A percentile compares a stretch with the other conserved stretches of the same genome.
These are phyloP conservation scores for Neurospora sublineolata DNA, from an alignment of 495 filamentous ascomycete genomes.

Conservation along the genomic window DNA sequence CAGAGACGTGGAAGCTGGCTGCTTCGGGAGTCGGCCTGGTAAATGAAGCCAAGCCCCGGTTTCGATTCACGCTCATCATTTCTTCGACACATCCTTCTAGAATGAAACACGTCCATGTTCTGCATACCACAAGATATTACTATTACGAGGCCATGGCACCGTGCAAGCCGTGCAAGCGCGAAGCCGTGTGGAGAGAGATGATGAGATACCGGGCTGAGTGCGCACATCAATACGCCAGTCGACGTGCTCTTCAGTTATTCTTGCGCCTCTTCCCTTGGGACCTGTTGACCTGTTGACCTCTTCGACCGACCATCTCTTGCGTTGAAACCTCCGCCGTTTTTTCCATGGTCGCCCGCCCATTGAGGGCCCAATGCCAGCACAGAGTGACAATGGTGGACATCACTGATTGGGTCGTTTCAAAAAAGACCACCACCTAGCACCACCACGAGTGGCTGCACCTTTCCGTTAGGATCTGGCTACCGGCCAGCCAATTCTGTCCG, in stretches of 20 bases:
- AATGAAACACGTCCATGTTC: conserved; percentile 20
- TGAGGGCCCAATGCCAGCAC: background rate
- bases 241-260: background rate
- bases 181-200: background rate
- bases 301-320: background rate
- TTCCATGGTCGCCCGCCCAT: background rate
- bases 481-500: background rate
- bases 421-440: background rate
- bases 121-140: conserved; percentile 8
- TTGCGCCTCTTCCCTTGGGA: background rate
- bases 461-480: background rate
- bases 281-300: background rate
- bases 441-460: background rate
- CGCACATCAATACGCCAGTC: background rate
- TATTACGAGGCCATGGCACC: conserved; percentile 8
- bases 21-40: conserved; percentile 4
- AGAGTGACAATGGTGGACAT: background rate
- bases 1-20: background rate
- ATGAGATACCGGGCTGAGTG: background rate
- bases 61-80: conserved; percentile 1
- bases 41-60: conserved; percentile 8
- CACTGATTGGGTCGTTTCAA: background rate
- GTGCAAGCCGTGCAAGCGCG: conserved; percentile 5
- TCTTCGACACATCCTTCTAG: conserved; percentile 19
- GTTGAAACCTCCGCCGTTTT: background rate